Evolutionary conservation across 495 filamentous ascomycete species (phyloP).

Genomic region (Aspergillus incahuasiensis): DNA sequence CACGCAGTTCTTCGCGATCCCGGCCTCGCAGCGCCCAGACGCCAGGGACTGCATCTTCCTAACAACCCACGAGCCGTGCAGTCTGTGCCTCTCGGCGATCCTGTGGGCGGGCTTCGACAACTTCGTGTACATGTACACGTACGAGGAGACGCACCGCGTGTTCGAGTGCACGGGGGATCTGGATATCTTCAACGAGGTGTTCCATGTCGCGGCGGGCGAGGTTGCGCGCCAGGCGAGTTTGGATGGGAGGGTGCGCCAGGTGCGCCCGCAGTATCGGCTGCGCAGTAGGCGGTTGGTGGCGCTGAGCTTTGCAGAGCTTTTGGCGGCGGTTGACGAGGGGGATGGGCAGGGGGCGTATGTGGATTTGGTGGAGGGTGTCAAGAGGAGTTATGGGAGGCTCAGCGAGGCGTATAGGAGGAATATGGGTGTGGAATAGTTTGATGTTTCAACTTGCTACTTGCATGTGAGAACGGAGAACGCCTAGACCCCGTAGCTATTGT

Average conservation of each 20-base stretch:
- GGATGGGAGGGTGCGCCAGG: neutral
- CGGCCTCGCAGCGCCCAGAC: neutral
- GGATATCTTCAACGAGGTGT: slow-evolving; percentile 8
- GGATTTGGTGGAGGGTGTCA: neutral
- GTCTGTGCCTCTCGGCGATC: slow-evolving; percentile 4
- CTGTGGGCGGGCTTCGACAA: slow-evolving; percentile 7
- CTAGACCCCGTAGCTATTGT: too few relatives aligned
- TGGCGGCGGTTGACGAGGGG: neutral
- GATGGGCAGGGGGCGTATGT: neutral
- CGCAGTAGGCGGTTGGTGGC: slow-evolving; percentile 1
- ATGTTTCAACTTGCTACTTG: too few relatives aligned
- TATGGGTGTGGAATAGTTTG: neutral
- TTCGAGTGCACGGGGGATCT: slow-evolving; percentile 3
- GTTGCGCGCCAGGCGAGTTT: neutral
- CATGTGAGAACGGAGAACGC: too few relatives aligned
- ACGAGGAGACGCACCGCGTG: slow-evolving; percentile 1
- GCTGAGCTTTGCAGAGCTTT: slow-evolving; percentile 1
- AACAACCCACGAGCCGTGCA: slow-evolving; percentile 3
- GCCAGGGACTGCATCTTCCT: slow-evolving; percentile 2
- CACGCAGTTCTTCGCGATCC: slow-evolving; percentile 5
- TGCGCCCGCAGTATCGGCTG: slow-evolving; percentile 1
- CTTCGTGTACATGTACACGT: slow-evolving; percentile 6
- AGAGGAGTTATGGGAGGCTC: slow-evolving; percentile 3
- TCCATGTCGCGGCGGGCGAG: neutral
- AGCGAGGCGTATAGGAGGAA: slow-evolving; percentile 5